Evolutionary conservation across 352 stramenopile genomes (phyloP).

Genomic region (Discostella stelligera): DNA sequence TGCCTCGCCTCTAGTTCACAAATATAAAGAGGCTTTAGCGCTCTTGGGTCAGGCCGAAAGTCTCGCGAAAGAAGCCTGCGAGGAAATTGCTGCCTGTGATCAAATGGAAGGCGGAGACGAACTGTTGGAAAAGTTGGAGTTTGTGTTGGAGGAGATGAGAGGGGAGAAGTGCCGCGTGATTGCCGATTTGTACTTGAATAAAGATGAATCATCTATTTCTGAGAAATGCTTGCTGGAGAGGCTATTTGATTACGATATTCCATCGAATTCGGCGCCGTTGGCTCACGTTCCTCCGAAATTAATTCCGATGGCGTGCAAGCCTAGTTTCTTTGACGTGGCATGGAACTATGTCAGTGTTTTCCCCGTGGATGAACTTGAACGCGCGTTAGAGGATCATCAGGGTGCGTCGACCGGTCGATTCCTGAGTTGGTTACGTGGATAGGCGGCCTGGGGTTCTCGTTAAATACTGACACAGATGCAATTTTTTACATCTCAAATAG

Average conservation of each 20-base stretch:
- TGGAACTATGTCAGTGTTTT: slow-evolving; percentile 56
- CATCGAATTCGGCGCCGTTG: slow-evolving; percentile 17
- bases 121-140: slow-evolving; percentile 53
- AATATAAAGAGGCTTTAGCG: slow-evolving; percentile 44
- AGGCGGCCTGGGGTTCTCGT: no score
- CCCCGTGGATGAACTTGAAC: slow-evolving; percentile 46
- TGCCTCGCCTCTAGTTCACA: slow-evolving; percentile 43
- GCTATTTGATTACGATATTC: slow-evolving; percentile 41
- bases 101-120: slow-evolving; percentile 56
- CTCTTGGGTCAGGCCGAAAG: slow-evolving; percentile 60
- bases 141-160: slow-evolving; percentile 40
- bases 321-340: slow-evolving; percentile 75
- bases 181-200: slow-evolving; percentile 33
- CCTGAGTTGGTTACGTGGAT: slow-evolving; percentile 48
- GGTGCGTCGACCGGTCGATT: slow-evolving; percentile 25
- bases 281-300: slow-evolving; percentile 47
- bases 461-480: no score
- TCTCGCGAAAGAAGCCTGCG: slow-evolving; percentile 54
- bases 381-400: slow-evolving; percentile 29
- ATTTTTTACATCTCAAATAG: no score
- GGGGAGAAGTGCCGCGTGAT: slow-evolving; percentile 42
- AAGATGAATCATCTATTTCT: slow-evolving; percentile 20
- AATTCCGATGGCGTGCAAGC: slow-evolving; percentile 61
- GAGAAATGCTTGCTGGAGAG: slow-evolving; percentile 44
- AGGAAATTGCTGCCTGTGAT: slow-evolving; percentile 74